Evolutionary conservation across 257 asterid species (phyloP), one percentile per base, ranked within the genome.

Genomic region (Hygrophila difformis): DNA sequence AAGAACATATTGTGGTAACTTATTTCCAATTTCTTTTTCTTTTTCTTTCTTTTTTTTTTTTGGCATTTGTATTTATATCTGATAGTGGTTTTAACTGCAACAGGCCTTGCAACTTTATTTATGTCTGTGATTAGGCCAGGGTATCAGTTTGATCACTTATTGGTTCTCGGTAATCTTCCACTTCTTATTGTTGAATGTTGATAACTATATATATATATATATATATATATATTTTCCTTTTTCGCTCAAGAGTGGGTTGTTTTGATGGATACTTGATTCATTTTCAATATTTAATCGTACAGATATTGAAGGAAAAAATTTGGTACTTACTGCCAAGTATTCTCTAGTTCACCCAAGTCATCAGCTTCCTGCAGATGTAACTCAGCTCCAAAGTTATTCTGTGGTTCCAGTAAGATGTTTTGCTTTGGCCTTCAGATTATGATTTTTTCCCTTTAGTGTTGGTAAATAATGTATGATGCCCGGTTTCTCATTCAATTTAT

Each of bases 271-370:
- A 8, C 31, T 26, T 8, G 31, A 26, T 26, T 26, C 31, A 26
- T 51, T 12, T 23, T 37, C 18, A 14, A 11, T 40, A 7, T 60
- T 33, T 47, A 54, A 59, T 68, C 47, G 17, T 70, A 69, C 75
- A 91, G 99, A 86, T 70, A 62, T 66, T 44, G 96, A 82, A 71
- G 93, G 96, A 45, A 68, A 72, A 75, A 77, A 70, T 63, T 64
- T 78, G 22, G 51, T 82, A 39, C 94, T 91, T 45, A 65, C 86
- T 59, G 95, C 95, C 29, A 91, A 91, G 72, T 64, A 68, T 68
- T 82, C 99, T 31, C 82, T 91, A 20, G 68, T 82, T 61, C 69
- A 69, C 50, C 72, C 92, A 47, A 59, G 62, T 37, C 57, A 60
- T 35, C 77, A 79, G 63, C 92, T 91, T 66, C 99, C 99, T 16